Evolutionary conservation across 2,329 filamentous ascomycete genomes (phyloP).

Genomic region (Blumeria hordei): DNA sequence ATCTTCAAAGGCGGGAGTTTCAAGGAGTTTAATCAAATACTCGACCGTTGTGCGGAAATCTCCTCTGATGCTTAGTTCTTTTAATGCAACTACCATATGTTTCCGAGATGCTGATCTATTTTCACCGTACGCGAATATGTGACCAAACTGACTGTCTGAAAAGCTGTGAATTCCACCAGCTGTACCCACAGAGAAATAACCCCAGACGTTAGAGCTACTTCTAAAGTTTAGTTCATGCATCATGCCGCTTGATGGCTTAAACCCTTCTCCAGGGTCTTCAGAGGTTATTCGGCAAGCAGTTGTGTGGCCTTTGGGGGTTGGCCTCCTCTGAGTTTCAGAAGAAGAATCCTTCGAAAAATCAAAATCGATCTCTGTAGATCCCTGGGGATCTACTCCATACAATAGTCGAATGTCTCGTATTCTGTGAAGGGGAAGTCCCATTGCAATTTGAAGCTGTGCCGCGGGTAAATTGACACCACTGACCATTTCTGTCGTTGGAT

Average conservation of each 20-base stretch:
- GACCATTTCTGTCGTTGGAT: conserved; percentile 98
- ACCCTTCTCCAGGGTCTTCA: conserved; percentile 93
- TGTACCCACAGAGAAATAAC: conserved; percentile 97
- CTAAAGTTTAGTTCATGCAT: conserved; percentile 99
- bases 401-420: conserved; percentile 90
- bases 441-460: conserved; percentile 93
- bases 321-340: conserved; percentile 62
- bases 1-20: conserved; percentile 93
- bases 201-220: conserved; percentile 97
- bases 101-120: conserved; percentile 89
- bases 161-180: conserved; percentile 96
- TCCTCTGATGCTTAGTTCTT: conserved; percentile 97
- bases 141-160: conserved; percentile 95
- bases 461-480: conserved; percentile 92
- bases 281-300: conserved; percentile 98
- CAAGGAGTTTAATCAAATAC: conserved; percentile 94
- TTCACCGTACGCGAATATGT: conserved; percentile 98
- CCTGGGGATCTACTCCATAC: conserved; percentile 84
- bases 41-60: conserved; percentile 97
- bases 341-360: conserved; percentile 79
- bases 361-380: conserved; percentile 75
- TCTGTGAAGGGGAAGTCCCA: conserved; percentile 89
- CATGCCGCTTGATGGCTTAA: conserved; percentile 97
- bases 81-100: conserved; percentile 96
- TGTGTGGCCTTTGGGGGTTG: conserved; percentile 84